Percentiles rank a stretch among this genome's conserved stretches.
These are phyloP conservation scores for Linum lewisii DNA, from an alignment of 345 rosid species.

Conservation along the genomic window DNA sequence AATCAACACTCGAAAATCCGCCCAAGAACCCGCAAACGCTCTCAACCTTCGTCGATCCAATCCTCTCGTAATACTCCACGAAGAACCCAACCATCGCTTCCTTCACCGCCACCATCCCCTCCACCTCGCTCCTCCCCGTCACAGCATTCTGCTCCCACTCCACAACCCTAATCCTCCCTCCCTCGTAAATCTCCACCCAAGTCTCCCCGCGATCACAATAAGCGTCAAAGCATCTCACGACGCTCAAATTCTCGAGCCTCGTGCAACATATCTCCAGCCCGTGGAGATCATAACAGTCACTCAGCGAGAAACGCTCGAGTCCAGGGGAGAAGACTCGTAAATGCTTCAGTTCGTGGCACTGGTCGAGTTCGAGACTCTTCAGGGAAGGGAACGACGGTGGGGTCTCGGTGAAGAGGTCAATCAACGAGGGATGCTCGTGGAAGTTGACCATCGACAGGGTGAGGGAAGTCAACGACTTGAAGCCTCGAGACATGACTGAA, in stretches of 20 bases:
- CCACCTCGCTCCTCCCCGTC: slow-evolving; percentile 24
- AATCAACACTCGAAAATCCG: slow-evolving; percentile 32
- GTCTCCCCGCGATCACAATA: slow-evolving; percentile 25
- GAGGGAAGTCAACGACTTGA: slow-evolving; percentile 39
- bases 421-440: slow-evolving; percentile 38
- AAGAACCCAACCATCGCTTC: slow-evolving; percentile 45
- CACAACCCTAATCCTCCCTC: slow-evolving; percentile 32
- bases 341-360: slow-evolving; percentile 43
- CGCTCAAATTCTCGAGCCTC: slow-evolving; percentile 38
- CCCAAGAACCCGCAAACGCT: slow-evolving; percentile 41
- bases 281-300: slow-evolving; percentile 42
- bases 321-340: slow-evolving; percentile 49
- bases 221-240: slow-evolving; percentile 47
- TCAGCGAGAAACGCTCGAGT: slow-evolving; percentile 42
- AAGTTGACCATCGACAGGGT: slow-evolving; percentile 45
- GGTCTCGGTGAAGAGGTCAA: slow-evolving; percentile 54
- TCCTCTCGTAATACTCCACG: slow-evolving; percentile 21
- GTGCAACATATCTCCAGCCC: slow-evolving; percentile 41
- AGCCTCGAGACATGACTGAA: slow-evolving; percentile 41
- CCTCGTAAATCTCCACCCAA: slow-evolving; percentile 38
- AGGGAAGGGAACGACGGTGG: slow-evolving; percentile 58
- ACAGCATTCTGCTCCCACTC: slow-evolving; percentile 48
- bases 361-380: slow-evolving; percentile 39
- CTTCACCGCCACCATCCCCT: slow-evolving; percentile 31
- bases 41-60: slow-evolving; percentile 23